Base-by-base conservation (phyloP, 2,329 filamentous ascomycete species). In the Penicillium sp. region DNA sequence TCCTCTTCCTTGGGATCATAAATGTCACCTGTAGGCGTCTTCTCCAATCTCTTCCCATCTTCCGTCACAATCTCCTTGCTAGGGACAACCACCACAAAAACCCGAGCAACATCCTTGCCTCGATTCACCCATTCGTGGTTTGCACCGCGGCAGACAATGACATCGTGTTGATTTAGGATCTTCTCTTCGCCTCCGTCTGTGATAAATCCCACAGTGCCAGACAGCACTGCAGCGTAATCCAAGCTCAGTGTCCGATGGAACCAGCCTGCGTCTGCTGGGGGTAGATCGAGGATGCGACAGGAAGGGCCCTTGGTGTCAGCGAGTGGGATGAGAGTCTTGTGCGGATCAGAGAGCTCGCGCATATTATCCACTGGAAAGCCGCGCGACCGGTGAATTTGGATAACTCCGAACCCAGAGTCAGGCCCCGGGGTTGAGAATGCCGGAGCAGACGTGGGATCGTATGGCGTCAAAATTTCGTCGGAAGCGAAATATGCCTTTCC, bases 41-140 rank as follows among this genome's bases (percentile, higher is more conserved):
- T 74, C 36, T 75, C 76, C 47, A 81, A 55, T 51, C 58, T 67
- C 38, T 61, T 69, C 12, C 78, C 78, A 60, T 76, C 68, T 23
- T 61, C 65, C 9, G 77, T 67, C 44, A 67, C 65, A 49, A 81
- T 65, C 65, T 76, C 75, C 47, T 79, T 70, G 17, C 74, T 70
- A 8, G 73, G 74, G 4, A 81, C 64, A 71, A 76, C 73, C 39
- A 80, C 73, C 53, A 71, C 76, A 42, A 77, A 62, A 0, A 80
- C 68, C 25, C 75, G 68, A 49, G 76, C 79, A 17, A 71, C 59
- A 45, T 74, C 70, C 2, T 69, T 60, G 0, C 71, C 70, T 17
- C 73, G 68, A 57, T 82, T 81, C 17, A 72, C 64, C 78, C 79
- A 82, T 12, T 68, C 66, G 64, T 82, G 80, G 54, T 76, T 79